Base-by-base conservation (phyloP, 2,329 filamentous ascomycete species). In the Penicillium sp. region DNA sequence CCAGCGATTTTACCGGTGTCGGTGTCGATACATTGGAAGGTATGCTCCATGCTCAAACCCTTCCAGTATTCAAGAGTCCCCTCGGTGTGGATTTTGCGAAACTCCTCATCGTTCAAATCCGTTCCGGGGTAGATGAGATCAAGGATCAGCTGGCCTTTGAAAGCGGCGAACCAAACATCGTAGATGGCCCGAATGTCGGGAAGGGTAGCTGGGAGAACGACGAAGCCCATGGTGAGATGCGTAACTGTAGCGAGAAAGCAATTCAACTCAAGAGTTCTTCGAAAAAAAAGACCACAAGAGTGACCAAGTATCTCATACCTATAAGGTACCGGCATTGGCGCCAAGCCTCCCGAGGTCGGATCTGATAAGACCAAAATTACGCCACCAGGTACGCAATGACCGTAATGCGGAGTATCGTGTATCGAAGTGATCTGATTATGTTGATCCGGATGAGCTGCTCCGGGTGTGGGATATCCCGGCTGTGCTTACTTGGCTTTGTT, bases 11-110 rank as follows among this genome's bases (percentile, higher is more conserved):
- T 71, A 13, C 74, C 73, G 1, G 72, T 77, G 3, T 70, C 69
- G 6, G 70, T 73, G 58, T 82, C 78, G 27, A 52, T 48, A 8
- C 50, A 78, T 65, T 81, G 81, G 56, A 76, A 67, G 5, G 78
- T 81, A 63, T 80, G 78, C 54, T 81, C 66, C 11, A 70, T 63
- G 54, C 66, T 72, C 11, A 66, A 71, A n/a, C 43, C 50, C 40
- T 73, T 65, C 71, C 69, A 72, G 39, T 67, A 72, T 48, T 77
- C 68, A 13, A 77, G 60, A 1, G 76, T 79, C 18, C 74, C 76
- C 2, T 67, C 67, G 27, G 76, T 68, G 57, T 81, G 79, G 3
- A 66, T 71, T 50, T 76, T 72, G 38, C 78, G 75, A 64, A 79
- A 79, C 36, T 73, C 69, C 5, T 71, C 68, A 31, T 64, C 59